Base-by-base conservation (phyloP, 225 moss, liverwort and hornwort species). In the Antitrichia curtipendula region DNA sequence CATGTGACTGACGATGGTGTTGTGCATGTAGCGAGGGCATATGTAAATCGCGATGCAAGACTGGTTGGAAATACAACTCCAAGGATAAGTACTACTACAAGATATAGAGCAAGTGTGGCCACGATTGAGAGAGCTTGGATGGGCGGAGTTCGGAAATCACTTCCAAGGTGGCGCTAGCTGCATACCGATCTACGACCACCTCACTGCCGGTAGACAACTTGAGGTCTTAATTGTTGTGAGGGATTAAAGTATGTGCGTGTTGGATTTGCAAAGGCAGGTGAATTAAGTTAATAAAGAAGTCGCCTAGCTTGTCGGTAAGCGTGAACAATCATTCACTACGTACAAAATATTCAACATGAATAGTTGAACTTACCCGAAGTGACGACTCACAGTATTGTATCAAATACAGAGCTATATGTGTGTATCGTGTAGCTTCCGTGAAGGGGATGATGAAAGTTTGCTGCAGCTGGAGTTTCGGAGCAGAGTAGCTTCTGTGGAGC, bases 41-140 rank as follows among this genome's bases (percentile, higher is more conserved):
- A 17, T 72, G 72, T 29, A 1, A 10, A 3, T 29, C 29, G 45
- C 72, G 6, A 29, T 72, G 72, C 17, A 3, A 3, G 28, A 0
- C 10, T 6, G 72, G 45, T 29, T 72, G 72, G 72, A 4, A 18
- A 3, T 72, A 72, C 72, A 1, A 72, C 45, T 2, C 5, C 17
- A 0, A 5, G 2, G 0, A 1, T 0, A 45, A 29, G 29, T 10
- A 6, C 17, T 72, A 45, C 45, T 18, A 29, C 3, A 1, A 70
- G 24, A 4, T 7, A 9, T 32, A 73, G 49, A 73, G 47, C 73
- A 73, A 72, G 29, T 36, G 53, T 15, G 15, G 9, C 36, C 16
- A 19, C 16, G 29, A n/a, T 21, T 11, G 36, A 56, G n/a, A 36
- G 36, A 9, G n/a, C 23, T 29, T 34, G 29, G 73, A 73, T 73